Percentiles rank a stretch among this genome's conserved stretches.
Conservation (phyloP, 2,329 filamentous ascomycete genomes). For the Exophiala calicioides region DNA sequence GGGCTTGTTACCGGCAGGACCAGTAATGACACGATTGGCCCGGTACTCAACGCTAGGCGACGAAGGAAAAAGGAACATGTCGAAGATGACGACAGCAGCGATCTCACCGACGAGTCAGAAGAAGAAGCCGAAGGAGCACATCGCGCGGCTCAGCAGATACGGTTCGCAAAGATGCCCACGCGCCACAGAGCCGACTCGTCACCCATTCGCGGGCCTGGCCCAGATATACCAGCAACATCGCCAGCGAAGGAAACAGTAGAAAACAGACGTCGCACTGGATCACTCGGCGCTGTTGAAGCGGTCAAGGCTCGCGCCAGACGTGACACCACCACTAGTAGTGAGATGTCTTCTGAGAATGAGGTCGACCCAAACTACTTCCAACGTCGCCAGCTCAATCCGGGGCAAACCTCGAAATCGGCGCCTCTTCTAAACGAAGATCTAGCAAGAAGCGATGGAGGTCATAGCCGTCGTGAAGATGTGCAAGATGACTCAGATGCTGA, state of each 20-base stretch:
- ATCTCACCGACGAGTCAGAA: slow-evolving; percentile 66
- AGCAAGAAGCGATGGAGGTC: slow-evolving; percentile 10
- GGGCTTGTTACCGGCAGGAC: slow-evolving; percentile 63
- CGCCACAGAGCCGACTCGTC: slow-evolving; percentile 84
- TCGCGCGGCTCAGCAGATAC: slow-evolving; percentile 81
- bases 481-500: slow-evolving; percentile 51
- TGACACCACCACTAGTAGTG: slow-evolving; percentile 66
- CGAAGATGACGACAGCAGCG: slow-evolving; percentile 67
- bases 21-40: slow-evolving; percentile 58
- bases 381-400: slow-evolving; percentile 53
- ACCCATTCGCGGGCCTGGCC: slow-evolving; percentile 63
- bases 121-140: slow-evolving; percentile 55
- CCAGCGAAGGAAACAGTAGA: slow-evolving; percentile 54
- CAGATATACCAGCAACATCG: slow-evolving; percentile 57
- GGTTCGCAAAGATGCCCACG: slow-evolving; percentile 94
- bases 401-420: slow-evolving; percentile 38
- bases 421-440: slow-evolving; percentile 15
- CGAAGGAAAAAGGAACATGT: slow-evolving; percentile 57
- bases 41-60: slow-evolving; percentile 50
- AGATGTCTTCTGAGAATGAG: slow-evolving; percentile 67
- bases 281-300: slow-evolving; percentile 57
- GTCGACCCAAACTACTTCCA: slow-evolving; percentile 54
- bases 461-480: slow-evolving; percentile 28
- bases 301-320: slow-evolving; percentile 57
- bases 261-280: slow-evolving; percentile 54